Base-by-base conservation (phyloP, 2,329 filamentous ascomycete genomes). In the Corinectria fuckeliana region DNA sequence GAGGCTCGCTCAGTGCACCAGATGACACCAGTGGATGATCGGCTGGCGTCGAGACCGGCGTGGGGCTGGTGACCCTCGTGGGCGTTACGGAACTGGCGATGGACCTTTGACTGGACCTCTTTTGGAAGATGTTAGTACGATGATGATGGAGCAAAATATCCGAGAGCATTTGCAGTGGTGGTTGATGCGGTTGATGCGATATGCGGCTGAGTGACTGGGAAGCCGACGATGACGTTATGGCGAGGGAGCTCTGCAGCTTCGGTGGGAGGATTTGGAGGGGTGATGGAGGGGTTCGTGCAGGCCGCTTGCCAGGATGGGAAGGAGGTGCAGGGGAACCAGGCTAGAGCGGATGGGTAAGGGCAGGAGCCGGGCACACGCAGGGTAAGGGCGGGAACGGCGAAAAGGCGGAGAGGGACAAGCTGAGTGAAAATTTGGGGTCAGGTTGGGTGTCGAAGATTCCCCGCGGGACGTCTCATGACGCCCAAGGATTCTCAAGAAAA, bases 41-140 rank as follows among this genome's bases (percentile, higher is more conserved):
- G 88, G 61, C 88, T 91, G 54, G 92, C 90, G 72, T 97, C 93
- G 66, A 97, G 89, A 69, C 93, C 94, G 60, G 93, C 92, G 76
- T 97, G 93, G 47, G 92, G 90, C 74, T 91, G 88, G 80, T 96
- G 93, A 59, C 93, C 93, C 77, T 95, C 92, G 78, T 97, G 93
- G 65, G 92, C 91, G 74, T 88, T 87, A 70, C 93, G 91, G 80
- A 97, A 97, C 75, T 96, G 91, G 64, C 90, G 87, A 77, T 97
- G 93, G 72, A 93, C 90, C 75, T 91, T 90, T 71, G 92, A 96
- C 71, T 85, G 87, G 66, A 88, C 83, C 81, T 97, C 92, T 96
- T 74, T 30, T 38, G 50, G n/a, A 30, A 28, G 26, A 45, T 18
- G 42, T 58, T 13, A 38, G 38, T 47, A 58, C 71, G 51, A 69